These are phyloP conservation scores for Nyssa sinensis DNA, from an alignment of 148 eudicot genomes.

Conservation along the genomic window DNA sequence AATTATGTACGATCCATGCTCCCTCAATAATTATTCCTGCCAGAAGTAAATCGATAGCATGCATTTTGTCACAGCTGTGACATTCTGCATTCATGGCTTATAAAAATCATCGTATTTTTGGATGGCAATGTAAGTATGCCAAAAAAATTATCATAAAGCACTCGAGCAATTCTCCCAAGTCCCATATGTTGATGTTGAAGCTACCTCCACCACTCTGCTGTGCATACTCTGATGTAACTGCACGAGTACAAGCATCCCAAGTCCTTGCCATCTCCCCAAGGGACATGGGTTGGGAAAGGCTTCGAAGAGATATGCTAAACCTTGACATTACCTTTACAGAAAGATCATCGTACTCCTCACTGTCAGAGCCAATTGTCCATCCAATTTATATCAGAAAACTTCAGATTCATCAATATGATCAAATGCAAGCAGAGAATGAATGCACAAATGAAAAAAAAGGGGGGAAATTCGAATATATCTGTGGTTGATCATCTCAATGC, in stretches of 20 bases:
- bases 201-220: conserved; percentile 37
- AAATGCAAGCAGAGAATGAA: not conserved
- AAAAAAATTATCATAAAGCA: not conserved
- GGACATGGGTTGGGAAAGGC: conserved; percentile 24
- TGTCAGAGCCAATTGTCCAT: conserved; percentile 22
- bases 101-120: no score
- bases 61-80: not conserved
- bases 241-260: conserved; percentile 41
- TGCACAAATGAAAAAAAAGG: no score
- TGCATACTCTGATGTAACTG: conserved; percentile 26
- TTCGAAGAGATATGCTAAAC: conserved; percentile 59
- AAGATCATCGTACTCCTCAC: conserved; percentile 70
- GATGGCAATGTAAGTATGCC: not conserved
- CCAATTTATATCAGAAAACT: not conserved
- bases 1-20: not conserved
- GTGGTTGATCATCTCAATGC: no score
- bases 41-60: not conserved
- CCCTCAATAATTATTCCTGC: no score
- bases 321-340: conserved; percentile 68
- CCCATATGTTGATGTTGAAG: conserved; percentile 35
- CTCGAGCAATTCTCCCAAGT: conserved; percentile 22
- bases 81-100: not conserved
- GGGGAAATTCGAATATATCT: no score
- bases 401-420: not conserved
- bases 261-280: conserved; percentile 32